These are phyloP conservation scores for Thymus quinquecostatus DNA, from an alignment of 257 asterid genomes.

Conservation along the genomic window DNA sequence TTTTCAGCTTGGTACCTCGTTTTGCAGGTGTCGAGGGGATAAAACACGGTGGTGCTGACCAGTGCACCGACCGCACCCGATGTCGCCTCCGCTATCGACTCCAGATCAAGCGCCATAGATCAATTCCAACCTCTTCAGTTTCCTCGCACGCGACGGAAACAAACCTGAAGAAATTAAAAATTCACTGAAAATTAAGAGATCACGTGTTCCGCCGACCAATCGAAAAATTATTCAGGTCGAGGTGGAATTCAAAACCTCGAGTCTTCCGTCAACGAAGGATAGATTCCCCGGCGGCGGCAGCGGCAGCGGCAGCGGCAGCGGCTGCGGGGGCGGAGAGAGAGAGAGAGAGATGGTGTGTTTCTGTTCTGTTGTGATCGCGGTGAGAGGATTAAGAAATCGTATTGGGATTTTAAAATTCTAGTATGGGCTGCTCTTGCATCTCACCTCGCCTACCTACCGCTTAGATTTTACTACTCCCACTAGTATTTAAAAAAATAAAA, in stretches of 20 bases:
- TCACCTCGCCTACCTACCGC: no score
- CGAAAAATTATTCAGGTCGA: neutral
- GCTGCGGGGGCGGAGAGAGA: slow-evolving; percentile 22
- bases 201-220: slow-evolving; percentile 10
- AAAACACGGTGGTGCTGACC: slow-evolving; percentile 82
- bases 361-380: slow-evolving; percentile 26
- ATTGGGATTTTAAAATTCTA: slow-evolving; percentile 35
- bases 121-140: slow-evolving; percentile 21
- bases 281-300: slow-evolving; percentile 22
- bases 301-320: slow-evolving; percentile 6
- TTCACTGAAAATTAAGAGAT: slow-evolving; percentile 2
- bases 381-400: slow-evolving; percentile 10
- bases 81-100: slow-evolving; percentile 91
- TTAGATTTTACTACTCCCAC: no score
- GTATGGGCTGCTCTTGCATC: slow-evolving; percentile 22
- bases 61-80: slow-evolving; percentile 94
- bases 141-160: slow-evolving; percentile 4
- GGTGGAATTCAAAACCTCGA: slow-evolving; percentile 26
- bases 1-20: slow-evolving; percentile 92
- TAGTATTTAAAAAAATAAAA: no score
- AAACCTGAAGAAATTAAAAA: slow-evolving; percentile 9
- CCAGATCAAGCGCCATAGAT: slow-evolving; percentile 60
- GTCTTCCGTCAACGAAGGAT: neutral
- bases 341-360: neutral
- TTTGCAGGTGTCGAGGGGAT: slow-evolving; percentile 94